phyloP scores from a whole-genome alignment of 148 eudicot species.

The Salicornia ramosissima region DNA sequence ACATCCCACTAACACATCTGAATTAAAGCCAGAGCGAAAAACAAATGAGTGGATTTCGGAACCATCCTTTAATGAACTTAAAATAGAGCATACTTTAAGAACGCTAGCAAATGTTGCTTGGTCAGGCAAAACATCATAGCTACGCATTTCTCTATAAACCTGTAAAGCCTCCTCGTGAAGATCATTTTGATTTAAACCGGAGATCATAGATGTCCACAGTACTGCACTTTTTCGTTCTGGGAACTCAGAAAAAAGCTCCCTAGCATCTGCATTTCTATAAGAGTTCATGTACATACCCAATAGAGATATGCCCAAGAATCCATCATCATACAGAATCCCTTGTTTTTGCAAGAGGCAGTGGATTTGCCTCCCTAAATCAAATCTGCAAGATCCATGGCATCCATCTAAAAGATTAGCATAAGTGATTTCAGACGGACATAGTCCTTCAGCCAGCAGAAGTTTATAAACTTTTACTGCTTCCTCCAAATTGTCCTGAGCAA shows the following conservation, averaged over 20 bases:
- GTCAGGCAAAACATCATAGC: constrained; percentile 58
- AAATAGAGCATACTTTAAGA: constrained; percentile 67
- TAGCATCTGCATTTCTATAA: constrained; percentile 42
- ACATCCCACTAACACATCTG: constrained; percentile 69
- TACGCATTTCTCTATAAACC: constrained; percentile 62
- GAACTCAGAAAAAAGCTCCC: constrained; percentile 54
- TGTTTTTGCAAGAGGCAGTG: constrained; percentile 57
- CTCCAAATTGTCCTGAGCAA: constrained; percentile 44
- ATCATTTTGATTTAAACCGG: constrained; percentile 68
- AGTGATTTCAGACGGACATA: constrained; percentile 74
- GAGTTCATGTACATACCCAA: constrained; percentile 65
- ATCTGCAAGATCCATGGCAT: constrained; percentile 35
- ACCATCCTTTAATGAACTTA: constrained; percentile 65
- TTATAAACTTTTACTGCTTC: constrained; percentile 50
- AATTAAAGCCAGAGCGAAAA: constrained; percentile 54
- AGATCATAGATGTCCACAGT: constrained; percentile 83
- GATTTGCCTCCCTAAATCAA: constrained; percentile 61
- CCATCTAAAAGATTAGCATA: constrained; percentile 71
- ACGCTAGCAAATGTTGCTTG: constrained; percentile 86
- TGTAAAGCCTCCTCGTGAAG: constrained; percentile 52
- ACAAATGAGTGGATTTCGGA: constrained; percentile 59
- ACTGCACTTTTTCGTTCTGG: constrained; percentile 59
- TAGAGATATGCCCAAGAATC: constrained; percentile 67
- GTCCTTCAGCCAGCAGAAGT: constrained; percentile 49
- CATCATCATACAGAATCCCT: constrained; percentile 48